Percentiles rank a stretch among this genome's conserved stretches.
Conservation (phyloP, 495 filamentous ascomycete species). For the Aspergillus sclerotiicarbonarius region DNA sequence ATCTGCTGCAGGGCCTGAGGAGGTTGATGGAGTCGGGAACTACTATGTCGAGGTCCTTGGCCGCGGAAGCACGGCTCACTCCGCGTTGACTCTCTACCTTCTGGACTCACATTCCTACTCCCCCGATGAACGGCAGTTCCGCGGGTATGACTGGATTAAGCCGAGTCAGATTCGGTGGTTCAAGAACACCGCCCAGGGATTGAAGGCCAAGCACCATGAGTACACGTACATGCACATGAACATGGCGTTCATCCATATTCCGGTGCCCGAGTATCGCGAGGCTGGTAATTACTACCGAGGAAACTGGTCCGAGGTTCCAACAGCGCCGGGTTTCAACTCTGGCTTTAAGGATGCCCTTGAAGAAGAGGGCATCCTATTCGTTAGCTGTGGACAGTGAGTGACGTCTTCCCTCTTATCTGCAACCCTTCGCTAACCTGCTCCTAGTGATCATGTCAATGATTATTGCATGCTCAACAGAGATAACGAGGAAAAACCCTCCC, state of each 20-base stretch:
- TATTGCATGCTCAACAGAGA: constrained; percentile 73
- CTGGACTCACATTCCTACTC: constrained; percentile 92
- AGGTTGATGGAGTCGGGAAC: constrained; percentile 88
- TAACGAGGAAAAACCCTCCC: constrained; percentile 52
- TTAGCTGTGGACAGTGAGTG: constrained; percentile 86
- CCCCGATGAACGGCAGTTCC: constrained; percentile 80
- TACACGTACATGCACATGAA: constrained; percentile 94
- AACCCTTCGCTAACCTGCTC: not conserved
- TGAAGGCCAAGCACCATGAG: constrained; percentile 69
- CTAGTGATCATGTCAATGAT: constrained; percentile 90
- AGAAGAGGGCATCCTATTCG: constrained; percentile 77
- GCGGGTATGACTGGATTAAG: constrained; percentile 96
- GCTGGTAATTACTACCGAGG: constrained; percentile 56
- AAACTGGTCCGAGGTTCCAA: constrained; percentile 69
- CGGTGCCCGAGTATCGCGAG: constrained; percentile 78
- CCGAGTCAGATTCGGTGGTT: constrained; percentile 94
- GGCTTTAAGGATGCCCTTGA: constrained; percentile 84
- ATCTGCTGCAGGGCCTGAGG: constrained; percentile 73
- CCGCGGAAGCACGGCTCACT: constrained; percentile 72
- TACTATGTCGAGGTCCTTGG: constrained; percentile 91
- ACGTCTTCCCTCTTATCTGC: not conserved
- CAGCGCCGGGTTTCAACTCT: constrained; percentile 84
- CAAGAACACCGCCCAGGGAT: constrained; percentile 63
- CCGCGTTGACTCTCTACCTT: constrained; percentile 87
- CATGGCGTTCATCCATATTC: constrained; percentile 96